Conservation (phyloP, 139 green algal species). For the Asterochloris erici region DNA sequence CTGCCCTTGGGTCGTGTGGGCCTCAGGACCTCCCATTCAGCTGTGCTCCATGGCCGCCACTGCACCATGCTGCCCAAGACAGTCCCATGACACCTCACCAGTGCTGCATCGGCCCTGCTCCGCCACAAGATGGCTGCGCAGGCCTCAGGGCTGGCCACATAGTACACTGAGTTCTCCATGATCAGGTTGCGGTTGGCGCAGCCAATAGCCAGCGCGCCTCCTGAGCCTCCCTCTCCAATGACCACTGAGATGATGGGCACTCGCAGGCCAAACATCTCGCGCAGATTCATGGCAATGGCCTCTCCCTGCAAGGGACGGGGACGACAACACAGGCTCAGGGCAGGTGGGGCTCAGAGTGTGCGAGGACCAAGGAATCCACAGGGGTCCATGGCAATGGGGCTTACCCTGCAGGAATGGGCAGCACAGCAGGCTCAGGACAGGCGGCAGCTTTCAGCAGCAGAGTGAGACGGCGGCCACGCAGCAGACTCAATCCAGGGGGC, state of each 20-base stretch:
- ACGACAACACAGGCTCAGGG: background rate
- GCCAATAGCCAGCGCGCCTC: conserved; percentile 92
- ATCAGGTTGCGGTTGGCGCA: conserved; percentile 91
- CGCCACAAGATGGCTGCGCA: conserved; percentile 98
- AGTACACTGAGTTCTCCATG: conserved; percentile 96
- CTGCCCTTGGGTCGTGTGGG: too few species aligned
- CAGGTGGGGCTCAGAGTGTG: too few species aligned
- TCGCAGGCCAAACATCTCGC: conserved; percentile 95
- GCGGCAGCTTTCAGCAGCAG: too few species aligned
- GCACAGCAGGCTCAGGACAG: too few species aligned
- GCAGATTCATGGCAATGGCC: conserved; percentile 94
- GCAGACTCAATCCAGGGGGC: too few species aligned
- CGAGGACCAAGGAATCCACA: too few species aligned
- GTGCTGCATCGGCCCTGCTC: conserved; percentile 66
- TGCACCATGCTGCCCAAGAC: background rate
- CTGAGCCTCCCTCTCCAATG: conserved; percentile 92
- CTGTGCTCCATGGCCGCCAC: too few species aligned
- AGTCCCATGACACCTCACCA: conserved; percentile 31
- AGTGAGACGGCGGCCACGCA: too few species aligned
- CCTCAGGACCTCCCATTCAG: too few species aligned
- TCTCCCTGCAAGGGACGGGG: conserved; percentile 67
- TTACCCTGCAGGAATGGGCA: too few species aligned
- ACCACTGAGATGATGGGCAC: conserved; percentile 93
- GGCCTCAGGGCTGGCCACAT: conserved; percentile 92
- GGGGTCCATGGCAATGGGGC: too few species aligned